Evolutionary conservation across 192 early-diverging fungal genomes (phyloP).

Genomic region (Physocladia obscura): DNA sequence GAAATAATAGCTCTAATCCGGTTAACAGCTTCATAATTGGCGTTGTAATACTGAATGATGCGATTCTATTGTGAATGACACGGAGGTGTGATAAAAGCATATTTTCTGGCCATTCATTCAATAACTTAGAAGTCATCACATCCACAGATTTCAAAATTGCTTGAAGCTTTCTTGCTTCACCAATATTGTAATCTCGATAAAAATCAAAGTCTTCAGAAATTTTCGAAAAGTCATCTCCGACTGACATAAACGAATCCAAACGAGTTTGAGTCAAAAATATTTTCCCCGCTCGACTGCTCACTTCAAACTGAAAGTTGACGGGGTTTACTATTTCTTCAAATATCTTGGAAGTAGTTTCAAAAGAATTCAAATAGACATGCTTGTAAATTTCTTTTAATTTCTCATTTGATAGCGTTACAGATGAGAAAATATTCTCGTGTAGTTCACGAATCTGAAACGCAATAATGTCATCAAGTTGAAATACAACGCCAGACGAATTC

Average conservation of each 20-base stretch:
- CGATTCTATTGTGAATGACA: slow-evolving; percentile 43
- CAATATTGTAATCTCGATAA: slow-evolving; percentile 79
- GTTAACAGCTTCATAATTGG: slow-evolving; percentile 89
- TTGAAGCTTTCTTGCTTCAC: slow-evolving; percentile 66
- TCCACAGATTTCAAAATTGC: slow-evolving; percentile 65
- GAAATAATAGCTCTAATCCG: slow-evolving; percentile 82
- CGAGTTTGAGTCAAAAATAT: slow-evolving; percentile 17
- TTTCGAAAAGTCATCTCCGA: slow-evolving; percentile 5
- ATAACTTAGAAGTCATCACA: slow-evolving; percentile 56
- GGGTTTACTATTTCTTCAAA: slow-evolving; percentile 22
- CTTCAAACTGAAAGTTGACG: slow-evolving; percentile 6
- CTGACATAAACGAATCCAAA: not conserved
- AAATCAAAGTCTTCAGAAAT: slow-evolving; percentile 63
- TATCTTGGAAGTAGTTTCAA: slow-evolving; percentile 9
- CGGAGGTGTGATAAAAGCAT: slow-evolving; percentile 75
- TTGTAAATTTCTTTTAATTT: not conserved
- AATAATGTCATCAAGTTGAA: slow-evolving; percentile 44
- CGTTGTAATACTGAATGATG: slow-evolving; percentile 69
- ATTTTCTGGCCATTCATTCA: slow-evolving; percentile 89
- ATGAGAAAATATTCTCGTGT: slow-evolving; percentile 43
- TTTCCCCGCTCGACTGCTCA: slow-evolving; percentile 6
- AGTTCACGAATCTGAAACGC: slow-evolving; percentile 53
- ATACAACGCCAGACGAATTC: not conserved
- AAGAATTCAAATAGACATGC: slow-evolving; percentile 16
- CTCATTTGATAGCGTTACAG: slow-evolving; percentile 19